Conservation (phyloP, 208 protist species). For the Angomonas desouzai region DNA sequence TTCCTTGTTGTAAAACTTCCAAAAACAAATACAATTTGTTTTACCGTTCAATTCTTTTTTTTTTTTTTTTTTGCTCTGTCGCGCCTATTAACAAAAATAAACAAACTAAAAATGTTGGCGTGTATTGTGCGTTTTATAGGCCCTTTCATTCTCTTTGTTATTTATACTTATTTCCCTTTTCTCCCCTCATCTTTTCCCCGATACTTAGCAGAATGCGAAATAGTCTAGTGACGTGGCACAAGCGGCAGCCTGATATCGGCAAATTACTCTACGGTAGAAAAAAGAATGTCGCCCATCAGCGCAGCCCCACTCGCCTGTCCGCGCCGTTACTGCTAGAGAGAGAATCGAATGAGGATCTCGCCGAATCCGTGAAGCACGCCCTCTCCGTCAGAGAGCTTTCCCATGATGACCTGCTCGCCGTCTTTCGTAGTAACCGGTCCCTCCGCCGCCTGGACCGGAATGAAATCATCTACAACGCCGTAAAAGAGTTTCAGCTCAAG, state of each 20-base stretch:
- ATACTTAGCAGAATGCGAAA: neutral
- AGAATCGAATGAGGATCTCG: conserved; percentile 35
- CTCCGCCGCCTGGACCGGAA: conserved; percentile 75
- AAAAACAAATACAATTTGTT: neutral
- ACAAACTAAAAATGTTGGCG: neutral
- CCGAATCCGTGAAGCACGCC: conserved; percentile 38
- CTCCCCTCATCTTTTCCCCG: too few species aligned
- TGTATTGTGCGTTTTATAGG: too few species aligned
- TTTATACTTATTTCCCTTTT: too few species aligned
- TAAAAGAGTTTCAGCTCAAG: conserved; percentile 15
- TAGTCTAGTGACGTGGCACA: neutral
- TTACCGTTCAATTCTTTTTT: conserved; percentile 7
- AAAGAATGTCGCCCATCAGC: conserved; percentile 54
- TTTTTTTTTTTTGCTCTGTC: conserved; percentile 13
- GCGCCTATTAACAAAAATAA: neutral
- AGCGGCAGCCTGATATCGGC: conserved; percentile 38
- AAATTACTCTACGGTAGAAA: conserved; percentile 83
- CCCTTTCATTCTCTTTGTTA: too few species aligned
- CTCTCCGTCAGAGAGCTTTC: conserved; percentile 46
- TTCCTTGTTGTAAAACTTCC: conserved; percentile 1
- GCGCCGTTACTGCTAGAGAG: conserved; percentile 38
- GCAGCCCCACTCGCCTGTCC: conserved; percentile 48
- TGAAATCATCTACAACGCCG: conserved; percentile 41
- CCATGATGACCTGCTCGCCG: conserved; percentile 33
- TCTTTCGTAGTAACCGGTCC: conserved; percentile 60